Percentiles rank a stretch among this genome's conserved stretches.
Conservation (phyloP, 2,329 filamentous ascomycete species). For the Balansia obtecta region DNA sequence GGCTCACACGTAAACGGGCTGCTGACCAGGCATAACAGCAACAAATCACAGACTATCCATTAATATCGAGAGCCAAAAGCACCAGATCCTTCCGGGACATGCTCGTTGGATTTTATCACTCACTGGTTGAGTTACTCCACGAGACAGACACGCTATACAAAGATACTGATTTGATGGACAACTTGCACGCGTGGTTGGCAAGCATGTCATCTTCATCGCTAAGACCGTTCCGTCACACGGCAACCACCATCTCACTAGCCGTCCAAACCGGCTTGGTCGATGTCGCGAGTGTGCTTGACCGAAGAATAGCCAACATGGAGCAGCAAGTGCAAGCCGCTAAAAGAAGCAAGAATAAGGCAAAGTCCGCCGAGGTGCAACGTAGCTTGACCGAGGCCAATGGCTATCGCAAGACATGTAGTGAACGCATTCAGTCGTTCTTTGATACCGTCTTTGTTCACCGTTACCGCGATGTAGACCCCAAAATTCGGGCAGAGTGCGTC, state of each 20-base stretch:
- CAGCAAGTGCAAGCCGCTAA: conserved; percentile 70
- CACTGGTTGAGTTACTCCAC: conserved; percentile 66
- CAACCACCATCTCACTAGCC: conserved; percentile 70
- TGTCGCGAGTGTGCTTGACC: conserved; percentile 57
- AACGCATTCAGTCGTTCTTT: conserved; percentile 72
- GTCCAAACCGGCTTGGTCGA: conserved; percentile 68
- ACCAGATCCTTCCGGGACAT: conserved; percentile 66
- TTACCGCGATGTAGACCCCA: conserved; percentile 86
- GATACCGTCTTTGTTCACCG: conserved; percentile 90
- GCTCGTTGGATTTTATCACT: conserved; percentile 66
- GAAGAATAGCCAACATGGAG: conserved; percentile 61
- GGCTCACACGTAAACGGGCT: no score
- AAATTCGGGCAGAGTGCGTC: conserved; percentile 79
- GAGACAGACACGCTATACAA: conserved; percentile 72
- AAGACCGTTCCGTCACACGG: conserved; percentile 86
- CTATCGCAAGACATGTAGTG: conserved; percentile 57
- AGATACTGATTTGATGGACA: conserved; percentile 68
- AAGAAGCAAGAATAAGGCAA: conserved; percentile 62
- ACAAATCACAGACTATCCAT: conserved; percentile 80
- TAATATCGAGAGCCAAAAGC: conserved; percentile 70
- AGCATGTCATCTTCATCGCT: conserved; percentile 82
- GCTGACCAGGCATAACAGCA: conserved; percentile 32
- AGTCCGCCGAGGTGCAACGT: conserved; percentile 59
- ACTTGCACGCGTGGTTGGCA: conserved; percentile 78
- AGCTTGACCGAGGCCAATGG: conserved; percentile 58